These are phyloP conservation scores for Vitis rotundifolia DNA, from an alignment of 164 flowering plant species.

Conservation along the genomic window DNA sequence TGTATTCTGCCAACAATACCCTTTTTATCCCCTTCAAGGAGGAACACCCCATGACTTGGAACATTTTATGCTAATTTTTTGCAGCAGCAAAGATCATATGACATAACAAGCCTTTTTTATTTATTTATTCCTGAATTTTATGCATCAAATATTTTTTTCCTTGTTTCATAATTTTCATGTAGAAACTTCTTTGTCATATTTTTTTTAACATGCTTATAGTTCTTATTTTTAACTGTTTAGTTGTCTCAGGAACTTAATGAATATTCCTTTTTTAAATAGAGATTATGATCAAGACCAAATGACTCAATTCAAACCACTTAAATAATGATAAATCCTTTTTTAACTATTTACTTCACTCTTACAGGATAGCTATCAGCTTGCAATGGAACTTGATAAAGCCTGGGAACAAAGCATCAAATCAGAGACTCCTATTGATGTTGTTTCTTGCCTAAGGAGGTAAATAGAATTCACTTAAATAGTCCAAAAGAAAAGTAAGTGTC, in stretches of 20 bases:
- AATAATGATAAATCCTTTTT: not conserved
- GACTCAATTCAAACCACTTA: not conserved
- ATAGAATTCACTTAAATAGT: not conserved
- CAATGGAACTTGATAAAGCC: conserved; percentile 83
- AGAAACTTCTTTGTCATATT: not conserved
- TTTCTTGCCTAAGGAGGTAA: conserved; percentile 71
- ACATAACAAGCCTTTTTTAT: too few species aligned
- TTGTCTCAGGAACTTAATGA: not conserved
- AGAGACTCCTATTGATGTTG: conserved; percentile 59
- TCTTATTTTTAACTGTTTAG: not conserved
- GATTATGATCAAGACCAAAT: not conserved
- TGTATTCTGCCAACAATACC: too few species aligned
- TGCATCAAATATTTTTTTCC: too few species aligned
- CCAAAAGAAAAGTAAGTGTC: too few species aligned
- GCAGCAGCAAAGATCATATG: too few species aligned
- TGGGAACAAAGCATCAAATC: conserved; percentile 53
- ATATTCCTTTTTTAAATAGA: not conserved
- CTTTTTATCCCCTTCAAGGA: too few species aligned
- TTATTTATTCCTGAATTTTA: too few species aligned
- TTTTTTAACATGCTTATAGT: not conserved
- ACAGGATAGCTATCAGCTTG: conserved; percentile 91
- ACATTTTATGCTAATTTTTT: too few species aligned
- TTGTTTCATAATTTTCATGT: not conserved
- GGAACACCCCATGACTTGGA: too few species aligned
- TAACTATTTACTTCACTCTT: conserved; percentile 10